phyloP scores from a whole-genome alignment of 1,284 basidiomycete genomes.

The Schizophyllum commune region DNA sequence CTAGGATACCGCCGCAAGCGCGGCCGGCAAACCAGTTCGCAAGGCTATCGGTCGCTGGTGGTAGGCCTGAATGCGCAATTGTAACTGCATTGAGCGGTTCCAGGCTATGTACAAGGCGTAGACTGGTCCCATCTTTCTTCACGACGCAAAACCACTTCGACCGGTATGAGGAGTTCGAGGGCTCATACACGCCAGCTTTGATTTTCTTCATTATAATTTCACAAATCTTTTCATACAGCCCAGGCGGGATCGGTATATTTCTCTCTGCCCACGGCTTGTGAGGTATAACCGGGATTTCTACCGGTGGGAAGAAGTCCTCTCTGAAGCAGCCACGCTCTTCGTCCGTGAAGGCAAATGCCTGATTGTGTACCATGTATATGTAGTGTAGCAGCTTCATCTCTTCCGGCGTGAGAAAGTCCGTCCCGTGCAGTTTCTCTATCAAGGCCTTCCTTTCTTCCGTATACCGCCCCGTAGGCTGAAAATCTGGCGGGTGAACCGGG shows the following conservation, averaged over 20 bases:
- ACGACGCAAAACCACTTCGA: constrained; percentile 31
- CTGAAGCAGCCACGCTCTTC: constrained; percentile 23
- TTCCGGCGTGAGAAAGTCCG: constrained; percentile 12
- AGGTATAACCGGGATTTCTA: constrained; percentile 23
- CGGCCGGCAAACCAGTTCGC: constrained; percentile 16
- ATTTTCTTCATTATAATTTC: constrained; percentile 24
- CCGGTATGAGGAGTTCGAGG: constrained; percentile 27
- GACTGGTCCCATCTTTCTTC: constrained; percentile 28
- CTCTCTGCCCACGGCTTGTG: constrained; percentile 27
- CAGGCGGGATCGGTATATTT: constrained; percentile 33
- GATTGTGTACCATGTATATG: constrained; percentile 14
- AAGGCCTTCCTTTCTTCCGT: constrained; percentile 1
- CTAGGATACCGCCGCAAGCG: constrained; percentile 16
- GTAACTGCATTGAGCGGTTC: constrained; percentile 26
- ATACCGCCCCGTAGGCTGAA: constrained; percentile 8
- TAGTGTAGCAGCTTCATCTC: constrained; percentile 17
- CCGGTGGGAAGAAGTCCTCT: constrained; percentile 26
- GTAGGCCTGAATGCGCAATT: constrained; percentile 21
- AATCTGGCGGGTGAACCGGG: background rate
- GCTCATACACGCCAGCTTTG: constrained; percentile 27
- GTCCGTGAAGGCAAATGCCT: constrained; percentile 26
- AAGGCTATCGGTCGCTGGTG: constrained; percentile 16
- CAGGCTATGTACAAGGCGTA: constrained; percentile 23
- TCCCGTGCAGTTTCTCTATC: constrained; percentile 3
- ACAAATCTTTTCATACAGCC: constrained; percentile 25